Conservation (phyloP, 2,329 filamentous ascomycete genomes). For the Colletotrichum kahawae region DNA sequence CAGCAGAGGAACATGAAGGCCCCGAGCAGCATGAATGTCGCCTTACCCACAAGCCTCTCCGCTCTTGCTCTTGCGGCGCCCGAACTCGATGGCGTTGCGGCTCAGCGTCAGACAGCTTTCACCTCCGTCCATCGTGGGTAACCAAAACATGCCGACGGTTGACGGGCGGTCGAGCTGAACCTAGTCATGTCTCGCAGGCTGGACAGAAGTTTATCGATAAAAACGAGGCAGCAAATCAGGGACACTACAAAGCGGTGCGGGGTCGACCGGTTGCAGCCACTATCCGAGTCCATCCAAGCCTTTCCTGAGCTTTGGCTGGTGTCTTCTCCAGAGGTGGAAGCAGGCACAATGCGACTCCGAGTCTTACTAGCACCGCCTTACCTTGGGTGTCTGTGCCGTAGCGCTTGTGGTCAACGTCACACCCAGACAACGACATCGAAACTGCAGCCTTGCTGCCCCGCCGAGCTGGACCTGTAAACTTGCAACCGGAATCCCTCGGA, state of each 20-base stretch:
- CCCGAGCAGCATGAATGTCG: background rate
- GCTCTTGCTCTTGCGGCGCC: background rate
- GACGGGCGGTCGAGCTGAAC: background rate
- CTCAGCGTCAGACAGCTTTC: background rate
- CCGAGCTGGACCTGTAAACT: background rate
- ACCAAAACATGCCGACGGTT: background rate
- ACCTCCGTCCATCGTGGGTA: background rate
- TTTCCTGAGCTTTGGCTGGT: background rate
- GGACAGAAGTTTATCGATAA: background rate
- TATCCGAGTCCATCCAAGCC: background rate
- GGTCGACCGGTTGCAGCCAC: background rate
- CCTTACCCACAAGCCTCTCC: background rate
- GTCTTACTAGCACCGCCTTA: background rate
- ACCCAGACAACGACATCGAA: background rate
- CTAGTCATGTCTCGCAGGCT: background rate
- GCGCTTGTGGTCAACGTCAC: conserved; percentile 6
- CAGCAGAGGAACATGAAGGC: background rate
- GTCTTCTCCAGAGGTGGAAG: background rate
- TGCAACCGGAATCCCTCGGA: background rate
- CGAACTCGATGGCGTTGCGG: background rate
- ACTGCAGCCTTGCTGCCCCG: conserved; percentile 8
- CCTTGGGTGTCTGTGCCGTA: conserved; percentile 6
- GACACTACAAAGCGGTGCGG: background rate
- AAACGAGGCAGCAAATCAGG: background rate
- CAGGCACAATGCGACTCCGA: background rate